Evolutionary conservation across 768 basidiomycete genomes (phyloP), one percentile per base, ranked within the genome.

Genomic region (Sarcodon aspratus): DNA sequence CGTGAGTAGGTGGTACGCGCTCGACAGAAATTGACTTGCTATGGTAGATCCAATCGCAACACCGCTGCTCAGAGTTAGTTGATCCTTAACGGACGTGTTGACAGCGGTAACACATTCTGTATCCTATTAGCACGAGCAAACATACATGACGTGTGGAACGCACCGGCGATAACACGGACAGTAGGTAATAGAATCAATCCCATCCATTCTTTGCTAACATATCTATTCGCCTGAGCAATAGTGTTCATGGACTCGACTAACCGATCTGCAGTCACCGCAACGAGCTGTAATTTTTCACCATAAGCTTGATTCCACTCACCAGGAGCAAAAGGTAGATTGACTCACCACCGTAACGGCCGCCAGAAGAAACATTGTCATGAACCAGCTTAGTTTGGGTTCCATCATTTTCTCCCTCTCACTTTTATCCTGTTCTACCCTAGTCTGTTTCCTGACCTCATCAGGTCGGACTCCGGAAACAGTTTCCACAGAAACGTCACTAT

Each of bases 101-200:
- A 96, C 76, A 9, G 91, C 90, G 6, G 87, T 94, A 48, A 92
- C 78, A 54, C 89, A 91, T 66, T 96, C 93, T 78, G 63, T 48
- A 21, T 53, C 15, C 33, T 43, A 33, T 33, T 1, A 31, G 21
- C 46, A 38, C 3, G 12, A 31, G 17, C 1, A 5, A 49, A 46
- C 17, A 35, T 42, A 15, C 7, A 11, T 10, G 31, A 47, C 21
- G 47, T 49, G 10, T 21, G 12, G 15, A n/a, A 50, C 65, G 38
- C 43, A 84, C 86, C 86, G 59, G 88, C 84, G 33, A 90, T 70
- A 11, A 83, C 84, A 33, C 79, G 84, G 36, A 94, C 84, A 13
- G 83, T 81, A 3, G 94, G 94, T 9, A 97, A 74, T 11, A 98
- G 61, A 55, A 98, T 90, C 34, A 97, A 67, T 12, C 82, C 92